Base-by-base conservation (phyloP, 2,329 filamentous ascomycete species). In the Endoconidiophora laricicola region DNA sequence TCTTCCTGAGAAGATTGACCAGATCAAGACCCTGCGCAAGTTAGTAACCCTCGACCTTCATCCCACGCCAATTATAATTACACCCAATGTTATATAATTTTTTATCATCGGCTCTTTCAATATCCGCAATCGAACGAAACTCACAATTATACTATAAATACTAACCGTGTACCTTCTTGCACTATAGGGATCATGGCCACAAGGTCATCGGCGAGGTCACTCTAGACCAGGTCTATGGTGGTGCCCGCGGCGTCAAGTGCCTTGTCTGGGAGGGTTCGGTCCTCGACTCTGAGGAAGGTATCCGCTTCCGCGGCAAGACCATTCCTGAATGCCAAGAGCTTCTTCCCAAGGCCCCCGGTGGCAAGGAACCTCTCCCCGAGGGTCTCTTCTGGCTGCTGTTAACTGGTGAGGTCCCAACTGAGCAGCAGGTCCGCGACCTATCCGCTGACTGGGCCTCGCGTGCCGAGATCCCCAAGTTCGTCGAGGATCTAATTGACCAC, bases 331-430 rank as follows among this genome's bases (percentile, higher is more conserved):
- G 88, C 80, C 91, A 96, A 77, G 74, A 95, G 70, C 73, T 94
- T 62, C 86, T 98, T 53, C 91, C 91, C 69, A 95, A 94, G 77
- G 91, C 90, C 56, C 86, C 88, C 57, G 91, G 91, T 63, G 91
- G 91, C 73, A 78, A 87, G 68, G 90, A 98, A 78, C 91, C 91
- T 65, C 81, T 98, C 52, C 91, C 91, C 54, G 91, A 98, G 78
- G 88, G 90, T 78, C 87, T 98, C 66, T 98, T 98, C 84, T 98
- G 91, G 91, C 84, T 98, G 60, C 86, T 98, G 66, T 70, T 98
- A 69, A 98, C 91, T 57, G 91, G 91, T 60, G 91, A 98, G 78
- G 86, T 98, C 59, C 91, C 91, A 60, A 84, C 81, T 58, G 91
- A 96, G 77, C 86, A 95, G 75, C 91, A 98, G 76, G 91, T 96